Evolutionary conservation across 176 grass and related monocot genomes (phyloP).

Genomic region (Microstegium vimineum): DNA sequence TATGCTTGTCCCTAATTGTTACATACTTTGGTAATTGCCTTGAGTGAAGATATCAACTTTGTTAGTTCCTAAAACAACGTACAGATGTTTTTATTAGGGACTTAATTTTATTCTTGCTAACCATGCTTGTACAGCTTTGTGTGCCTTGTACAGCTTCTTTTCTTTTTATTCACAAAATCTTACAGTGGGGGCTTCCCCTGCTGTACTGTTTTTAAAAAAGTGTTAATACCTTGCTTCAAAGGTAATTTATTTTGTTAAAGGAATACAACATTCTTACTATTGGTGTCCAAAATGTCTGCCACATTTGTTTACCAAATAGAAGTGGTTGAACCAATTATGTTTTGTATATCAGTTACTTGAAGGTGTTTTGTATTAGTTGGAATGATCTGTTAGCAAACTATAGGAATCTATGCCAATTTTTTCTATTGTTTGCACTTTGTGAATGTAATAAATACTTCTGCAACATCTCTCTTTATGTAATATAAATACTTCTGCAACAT

Average conservation of each 20-base stretch:
- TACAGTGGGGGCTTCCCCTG: no score
- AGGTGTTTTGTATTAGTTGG: background rate
- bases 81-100: background rate
- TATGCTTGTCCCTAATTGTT: background rate
- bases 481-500: constrained; percentile 26
- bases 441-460: no score
- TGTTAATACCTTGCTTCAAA: background rate
- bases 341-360: constrained; percentile 1
- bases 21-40: background rate
- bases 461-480: constrained; percentile 28
- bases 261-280: background rate
- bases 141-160: no score
- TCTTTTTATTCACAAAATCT: no score
- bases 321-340: background rate
- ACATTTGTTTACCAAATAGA: background rate
- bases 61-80: background rate
- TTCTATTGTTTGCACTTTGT: no score
- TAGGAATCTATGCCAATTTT: background rate
- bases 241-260: background rate
- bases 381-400: constrained; percentile 10
- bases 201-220: no score
- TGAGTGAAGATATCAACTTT: constrained; percentile 6
- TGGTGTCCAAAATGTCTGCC: background rate
- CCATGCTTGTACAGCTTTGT: no score
- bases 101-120: background rate